Base-by-base conservation (phyloP, 1,284 basidiomycete species). In the Tilletia horrida region DNA sequence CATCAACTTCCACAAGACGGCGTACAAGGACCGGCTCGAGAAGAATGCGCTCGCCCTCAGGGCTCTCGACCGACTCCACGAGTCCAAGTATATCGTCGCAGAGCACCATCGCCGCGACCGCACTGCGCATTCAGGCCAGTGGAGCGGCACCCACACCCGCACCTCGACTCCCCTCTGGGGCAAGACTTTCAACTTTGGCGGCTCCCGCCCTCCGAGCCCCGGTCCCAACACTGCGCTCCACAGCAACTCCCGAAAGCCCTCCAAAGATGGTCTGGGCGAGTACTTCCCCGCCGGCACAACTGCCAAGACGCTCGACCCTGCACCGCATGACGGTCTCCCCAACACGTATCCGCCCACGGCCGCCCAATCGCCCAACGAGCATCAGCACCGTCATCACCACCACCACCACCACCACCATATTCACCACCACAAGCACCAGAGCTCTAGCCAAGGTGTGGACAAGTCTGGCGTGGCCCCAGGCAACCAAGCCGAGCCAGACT, bases 1-100 rank as follows among this genome's bases (percentile, higher is more conserved):
- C 29, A 78, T 76, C 74, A 77, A 78, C 67, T 80, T 80, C 68
- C 79, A 80, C 72, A 76, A 76, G 64, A 76, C 71, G n/a, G 72
- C 78, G 35, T 67, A 79, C 66, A 73, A 74, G 67, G 79, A 80
- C 62, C 69, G 79, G 23, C 72, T 80, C 31, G 75, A 78, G 45
- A 71, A 69, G 55, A 80, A 77, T 55, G 71, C 75, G 40, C 70
- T 67, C 66, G 76, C 77, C 2, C 71, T 80, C 61, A 71, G 65
- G 48, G 73, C 74, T 18, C 77, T 81, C 62, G 74, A 76, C 71
- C 76, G 73, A 68, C 73, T 81, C 18, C 73, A 77, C 63, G 77
- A 75, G 42, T 73, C 72, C 69, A 77, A 78, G 64, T 79, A 78
- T 55, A 66, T 78, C 71, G 66, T 59, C n/a, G 21, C n/a, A 27